Evolutionary conservation across 2,329 filamentous ascomycete genomes (phyloP), one percentile per base, ranked within the genome.

Genomic region (Aspergillus sp.): DNA sequence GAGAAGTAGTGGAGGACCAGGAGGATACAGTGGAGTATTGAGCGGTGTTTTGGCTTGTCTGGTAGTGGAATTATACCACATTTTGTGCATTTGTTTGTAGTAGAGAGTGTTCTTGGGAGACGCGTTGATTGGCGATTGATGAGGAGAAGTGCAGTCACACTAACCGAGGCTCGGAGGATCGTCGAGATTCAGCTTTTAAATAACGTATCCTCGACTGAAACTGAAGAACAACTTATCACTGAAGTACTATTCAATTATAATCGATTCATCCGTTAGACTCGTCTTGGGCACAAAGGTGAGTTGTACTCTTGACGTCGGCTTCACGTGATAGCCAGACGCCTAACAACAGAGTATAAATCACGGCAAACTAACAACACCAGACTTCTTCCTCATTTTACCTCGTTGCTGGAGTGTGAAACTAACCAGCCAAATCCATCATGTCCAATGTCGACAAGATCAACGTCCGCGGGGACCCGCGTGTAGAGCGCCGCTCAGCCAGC

Each of bases 21-120:
- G 91, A 96, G 75, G 91, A 96, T 65, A 91, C 87, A 62, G 90
- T 96, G 49, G 93, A 95, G 54, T 96, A 96, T 76, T 96, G 64
- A 58, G 22, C 22, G 22, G 19, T 10, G 22, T 45, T 3, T 7
- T 38, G 4, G 11, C 16, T n/a, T n/a, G 16, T 10, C 8, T 38
- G 35, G 13, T 17, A n/a, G 33, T 38, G 35, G 35, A 38, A 3
- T 38, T n/a, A 38, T 38, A 38, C 35, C 35, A 38, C 22, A 22
- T 22, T 22, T 22, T 22, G 22, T 38, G 26, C 8, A 11, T 30
- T 24, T 30, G 26, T 38, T n/a, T 38, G 35, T 8, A 38, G 11
- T 38, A 38, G 14, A n/a, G n/a, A n/a, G n/a, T n/a, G n/a, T n/a
- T n/a, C n/a, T n/a, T n/a, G n/a, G n/a, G n/a, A n/a, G n/a, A n/a